phyloP scores from a whole-genome alignment of 2,329 filamentous ascomycete species.

The Xylariales sp. region DNA sequence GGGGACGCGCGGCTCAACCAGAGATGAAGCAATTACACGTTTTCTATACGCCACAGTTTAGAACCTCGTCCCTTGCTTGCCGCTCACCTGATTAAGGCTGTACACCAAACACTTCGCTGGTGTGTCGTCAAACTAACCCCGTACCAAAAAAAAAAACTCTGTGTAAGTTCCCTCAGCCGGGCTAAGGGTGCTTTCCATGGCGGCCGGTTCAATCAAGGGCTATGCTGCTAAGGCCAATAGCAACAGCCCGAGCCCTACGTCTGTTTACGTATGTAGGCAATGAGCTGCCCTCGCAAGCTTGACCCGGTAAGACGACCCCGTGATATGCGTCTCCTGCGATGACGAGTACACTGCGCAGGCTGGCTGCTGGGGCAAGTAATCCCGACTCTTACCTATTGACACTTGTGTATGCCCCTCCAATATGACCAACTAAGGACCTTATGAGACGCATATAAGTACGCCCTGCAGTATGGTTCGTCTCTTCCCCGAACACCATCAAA shows the following conservation, averaged over 20 bases:
- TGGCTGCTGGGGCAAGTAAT: neutral
- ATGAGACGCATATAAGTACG: conserved; percentile 41
- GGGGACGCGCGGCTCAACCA: conserved; percentile 36
- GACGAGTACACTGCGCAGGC: conserved; percentile 38
- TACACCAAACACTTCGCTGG: neutral
- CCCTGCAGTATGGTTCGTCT: conserved; percentile 16
- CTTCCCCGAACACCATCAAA: neutral
- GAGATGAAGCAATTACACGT: conserved; percentile 1
- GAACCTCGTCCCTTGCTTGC: conserved; percentile 27
- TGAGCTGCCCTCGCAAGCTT: conserved; percentile 12
- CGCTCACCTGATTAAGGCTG: conserved; percentile 20
- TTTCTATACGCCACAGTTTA: conserved; percentile 9
- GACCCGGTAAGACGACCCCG: conserved; percentile 14
- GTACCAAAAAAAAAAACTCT: conserved; percentile 13
- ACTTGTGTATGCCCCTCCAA: conserved; percentile 4
- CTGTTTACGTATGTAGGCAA: conserved; percentile 17
- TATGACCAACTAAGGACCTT: neutral
- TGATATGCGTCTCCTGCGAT: conserved; percentile 20
- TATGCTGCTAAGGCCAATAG: conserved; percentile 4
- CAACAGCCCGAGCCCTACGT: conserved; percentile 7
- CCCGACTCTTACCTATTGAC: conserved; percentile 11
- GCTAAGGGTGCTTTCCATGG: conserved; percentile 7
- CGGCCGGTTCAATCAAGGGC: neutral
- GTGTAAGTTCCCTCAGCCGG: neutral
- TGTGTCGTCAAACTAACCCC: conserved; percentile 13